These are phyloP conservation scores for Fusarium pseudoanthophilum DNA, from an alignment of 2,329 filamentous ascomycete species.

Conservation along the genomic window DNA sequence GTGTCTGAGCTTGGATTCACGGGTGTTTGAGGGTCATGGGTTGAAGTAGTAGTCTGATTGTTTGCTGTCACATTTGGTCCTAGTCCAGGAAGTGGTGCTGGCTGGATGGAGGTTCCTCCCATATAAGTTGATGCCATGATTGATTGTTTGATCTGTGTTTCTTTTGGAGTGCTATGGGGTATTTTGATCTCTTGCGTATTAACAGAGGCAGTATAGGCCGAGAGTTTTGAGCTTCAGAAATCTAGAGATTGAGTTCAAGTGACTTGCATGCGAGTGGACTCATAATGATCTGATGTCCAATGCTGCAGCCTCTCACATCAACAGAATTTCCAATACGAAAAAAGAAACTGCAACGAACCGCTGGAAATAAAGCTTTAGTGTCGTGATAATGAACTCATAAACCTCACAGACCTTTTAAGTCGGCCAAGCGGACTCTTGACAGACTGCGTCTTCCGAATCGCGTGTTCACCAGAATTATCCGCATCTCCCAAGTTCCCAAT, in stretches of 20 bases:
- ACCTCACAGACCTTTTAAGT: background rate
- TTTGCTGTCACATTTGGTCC: background rate
- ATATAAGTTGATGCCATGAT: constrained; percentile 12
- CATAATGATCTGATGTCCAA: background rate
- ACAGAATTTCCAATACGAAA: background rate
- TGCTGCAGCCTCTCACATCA: background rate
- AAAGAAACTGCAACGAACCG: background rate
- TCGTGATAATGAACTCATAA: background rate
- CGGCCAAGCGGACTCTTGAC: background rate
- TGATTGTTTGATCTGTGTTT: background rate
- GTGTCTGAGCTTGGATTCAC: constrained; percentile 5
- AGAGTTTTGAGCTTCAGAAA: background rate
- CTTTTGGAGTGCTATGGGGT: background rate
- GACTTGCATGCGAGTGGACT: background rate
- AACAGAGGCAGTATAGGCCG: background rate
- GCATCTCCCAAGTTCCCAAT: background rate
- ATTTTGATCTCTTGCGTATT: fast-evolving
- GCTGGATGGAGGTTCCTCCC: background rate
- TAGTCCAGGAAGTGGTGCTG: background rate
- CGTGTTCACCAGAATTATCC: background rate
- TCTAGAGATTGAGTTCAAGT: background rate
- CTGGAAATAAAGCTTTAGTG: background rate
- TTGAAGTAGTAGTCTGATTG: background rate
- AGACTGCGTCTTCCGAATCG: background rate
- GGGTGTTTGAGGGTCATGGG: background rate